Evolutionary conservation across 352 stramenopile genomes (phyloP).

Genomic region (Phytophthora sp.): DNA sequence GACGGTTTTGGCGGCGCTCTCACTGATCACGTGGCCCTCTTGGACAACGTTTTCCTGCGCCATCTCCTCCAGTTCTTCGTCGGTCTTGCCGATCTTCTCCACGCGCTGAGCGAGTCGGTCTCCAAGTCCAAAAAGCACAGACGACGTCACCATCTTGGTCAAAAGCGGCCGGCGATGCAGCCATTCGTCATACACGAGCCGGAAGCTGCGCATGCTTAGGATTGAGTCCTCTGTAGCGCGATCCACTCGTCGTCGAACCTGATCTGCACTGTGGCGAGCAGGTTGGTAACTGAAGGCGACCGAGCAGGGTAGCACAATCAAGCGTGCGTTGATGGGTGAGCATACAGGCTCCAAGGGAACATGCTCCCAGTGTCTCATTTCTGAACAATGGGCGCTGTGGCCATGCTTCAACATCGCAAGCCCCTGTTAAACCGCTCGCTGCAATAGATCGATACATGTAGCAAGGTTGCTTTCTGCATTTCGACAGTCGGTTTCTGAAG

Average conservation of each 20-base stretch:
- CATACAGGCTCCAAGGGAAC: slow-evolving; percentile 1
- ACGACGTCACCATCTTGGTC: slow-evolving; percentile 67
- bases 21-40: slow-evolving; percentile 17
- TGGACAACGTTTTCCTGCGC: slow-evolving; percentile 7
- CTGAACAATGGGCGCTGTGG: neutral
- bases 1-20: slow-evolving; percentile 35
- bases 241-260: neutral
- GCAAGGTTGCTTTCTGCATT: no score
- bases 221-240: neutral
- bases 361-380: neutral
- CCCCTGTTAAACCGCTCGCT: no score
- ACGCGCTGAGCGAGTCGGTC: slow-evolving; percentile 50
- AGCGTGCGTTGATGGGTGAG: slow-evolving; percentile 15
- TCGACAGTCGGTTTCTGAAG: no score
- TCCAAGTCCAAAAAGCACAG: slow-evolving; percentile 56
- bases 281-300: slow-evolving; percentile 11
- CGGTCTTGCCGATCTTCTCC: slow-evolving; percentile 28
- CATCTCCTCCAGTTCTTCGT: slow-evolving; percentile 23
- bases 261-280: neutral
- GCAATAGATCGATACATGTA: no score
- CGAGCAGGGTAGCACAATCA: no score
- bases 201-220: slow-evolving; percentile 41
- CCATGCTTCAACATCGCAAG: neutral
- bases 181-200: slow-evolving; percentile 50
- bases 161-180: slow-evolving; percentile 49